Conservation (phyloP, 129 eudicot species). For the Helichrysum umbraculigerum region DNA sequence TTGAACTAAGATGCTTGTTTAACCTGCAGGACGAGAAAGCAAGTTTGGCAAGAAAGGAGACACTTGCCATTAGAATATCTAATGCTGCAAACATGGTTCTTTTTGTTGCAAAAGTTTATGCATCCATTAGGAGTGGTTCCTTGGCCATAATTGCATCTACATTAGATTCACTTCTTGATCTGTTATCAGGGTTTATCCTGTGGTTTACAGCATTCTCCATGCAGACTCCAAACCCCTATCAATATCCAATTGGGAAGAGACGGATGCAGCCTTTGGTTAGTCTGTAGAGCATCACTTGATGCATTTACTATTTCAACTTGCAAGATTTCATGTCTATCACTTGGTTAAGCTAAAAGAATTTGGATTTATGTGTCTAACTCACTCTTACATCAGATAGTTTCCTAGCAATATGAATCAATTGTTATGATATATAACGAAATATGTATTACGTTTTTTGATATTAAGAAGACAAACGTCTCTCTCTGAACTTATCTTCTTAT, state of each 20-base stretch:
- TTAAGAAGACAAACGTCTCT: not conserved
- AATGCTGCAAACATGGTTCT: constrained; percentile 81
- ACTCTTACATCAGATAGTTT: not conserved
- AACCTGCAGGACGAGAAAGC: constrained; percentile 71
- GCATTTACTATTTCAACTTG: constrained; percentile 11
- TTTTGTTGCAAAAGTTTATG: constrained; percentile 83
- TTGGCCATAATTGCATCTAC: constrained; percentile 86
- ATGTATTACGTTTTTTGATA: not conserved
- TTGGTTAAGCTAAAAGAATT: not conserved
- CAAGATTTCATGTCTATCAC: constrained; percentile 7
- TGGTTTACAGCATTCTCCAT: constrained; percentile 93
- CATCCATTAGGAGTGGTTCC: constrained; percentile 75
- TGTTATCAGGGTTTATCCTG: constrained; percentile 75
- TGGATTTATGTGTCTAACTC: not conserved
- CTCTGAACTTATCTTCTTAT: not conserved
- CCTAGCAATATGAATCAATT: constrained; percentile 1
- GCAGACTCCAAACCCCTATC: constrained; percentile 78
- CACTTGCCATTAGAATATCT: constrained; percentile 75
- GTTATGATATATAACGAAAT: not conserved
- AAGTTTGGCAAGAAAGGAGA: constrained; percentile 67
- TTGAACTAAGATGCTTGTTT: constrained; percentile 9
- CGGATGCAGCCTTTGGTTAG: constrained; percentile 95
- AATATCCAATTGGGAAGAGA: constrained; percentile 81
- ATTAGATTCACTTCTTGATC: constrained; percentile 82
- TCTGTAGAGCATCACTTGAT: constrained; percentile 14